Evolutionary conservation across 2,329 filamentous ascomycete genomes (phyloP), one percentile per base, ranked within the genome.

Genomic region (Colletotrichum melonis): DNA sequence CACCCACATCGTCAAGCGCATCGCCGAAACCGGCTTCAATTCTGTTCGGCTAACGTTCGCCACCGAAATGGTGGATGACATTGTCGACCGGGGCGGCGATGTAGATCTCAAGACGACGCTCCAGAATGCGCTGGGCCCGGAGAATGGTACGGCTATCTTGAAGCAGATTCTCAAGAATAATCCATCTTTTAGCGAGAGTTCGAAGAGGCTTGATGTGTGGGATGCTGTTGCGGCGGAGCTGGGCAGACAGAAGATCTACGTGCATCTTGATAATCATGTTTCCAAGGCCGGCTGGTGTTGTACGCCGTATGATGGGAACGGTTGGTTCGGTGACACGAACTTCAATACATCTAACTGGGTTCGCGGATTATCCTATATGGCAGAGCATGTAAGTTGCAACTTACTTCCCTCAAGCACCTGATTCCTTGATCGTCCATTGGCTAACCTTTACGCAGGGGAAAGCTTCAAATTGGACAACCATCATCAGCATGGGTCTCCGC

Each of bases 11-110:
- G 85, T 89, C 2, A 79, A 84, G 16, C 84, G 84, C 79, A 83
- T 89, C 75, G 88, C 87, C 69, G 84, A 84, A 70, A 78, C 88
- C 1, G 87, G 87, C 16, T 86, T 90, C 80, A 90, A 90, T 76
- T 84, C 86, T 1, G 85, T 90, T 16, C 86, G 88, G 4, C 78
- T 90, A 72, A 89, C 88, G 0, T 90, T 87, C 71, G 87, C 88
- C 1, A 89, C 87, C 75, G 84, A 90, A 75, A 88, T 90, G 87
- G 81, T 90, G 46, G 88, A 90, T 73, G 81, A 86, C 74, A 84
- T 85, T 72, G 80, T 83, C 55, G 80, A 80, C 30, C 82, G 83
- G 56, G 80, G 78, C 19, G 81, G 80, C 9, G 73, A 77, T 42
- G 85, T 86, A 70, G 80, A 83, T 1, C 77, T 87, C 5, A 77